These are phyloP conservation scores for Cercospora janseana DNA, from an alignment of 2,329 filamentous ascomycete genomes.

Conservation along the genomic window DNA sequence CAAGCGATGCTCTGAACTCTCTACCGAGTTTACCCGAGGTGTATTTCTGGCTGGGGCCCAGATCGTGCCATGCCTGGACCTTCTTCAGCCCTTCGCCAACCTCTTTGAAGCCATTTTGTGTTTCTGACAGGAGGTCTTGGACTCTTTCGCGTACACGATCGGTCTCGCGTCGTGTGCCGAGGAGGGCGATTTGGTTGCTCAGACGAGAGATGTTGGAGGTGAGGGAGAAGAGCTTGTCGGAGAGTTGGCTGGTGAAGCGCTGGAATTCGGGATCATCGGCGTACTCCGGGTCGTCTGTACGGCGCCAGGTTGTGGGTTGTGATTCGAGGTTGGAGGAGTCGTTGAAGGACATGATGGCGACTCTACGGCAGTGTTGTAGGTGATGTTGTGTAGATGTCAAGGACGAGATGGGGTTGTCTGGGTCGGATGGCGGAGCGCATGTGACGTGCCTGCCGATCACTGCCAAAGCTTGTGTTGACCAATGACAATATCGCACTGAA, in stretches of 20 bases:
- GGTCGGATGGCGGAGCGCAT: neutral
- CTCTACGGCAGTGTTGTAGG: neutral
- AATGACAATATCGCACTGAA: too few relatives aligned
- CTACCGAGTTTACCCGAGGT: conserved; percentile 92
- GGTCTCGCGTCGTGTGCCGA: conserved; percentile 89
- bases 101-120: conserved; percentile 80
- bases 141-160: conserved; percentile 87
- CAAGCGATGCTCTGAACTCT: conserved; percentile 84
- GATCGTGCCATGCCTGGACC: conserved; percentile 67
- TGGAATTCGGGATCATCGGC: conserved; percentile 91
- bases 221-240: conserved; percentile 83
- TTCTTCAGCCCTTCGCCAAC: conserved; percentile 93
- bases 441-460: conserved; percentile 16
- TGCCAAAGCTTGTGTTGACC: conserved; percentile 1
- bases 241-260: conserved; percentile 75
- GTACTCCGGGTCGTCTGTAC: conserved; percentile 71
- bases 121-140: conserved; percentile 81
- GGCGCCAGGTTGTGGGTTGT: conserved; percentile 65
- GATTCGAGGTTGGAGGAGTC: conserved; percentile 81
- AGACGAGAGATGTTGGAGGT: conserved; percentile 85
- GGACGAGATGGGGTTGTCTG: conserved; percentile 1
- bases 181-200: conserved; percentile 75
- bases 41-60: conserved; percentile 88
- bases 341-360: conserved; percentile 77
- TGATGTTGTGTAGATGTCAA: neutral